Evolutionary conservation across 495 filamentous ascomycete species (phyloP).

Genomic region (Trichoderma gamsii): DNA sequence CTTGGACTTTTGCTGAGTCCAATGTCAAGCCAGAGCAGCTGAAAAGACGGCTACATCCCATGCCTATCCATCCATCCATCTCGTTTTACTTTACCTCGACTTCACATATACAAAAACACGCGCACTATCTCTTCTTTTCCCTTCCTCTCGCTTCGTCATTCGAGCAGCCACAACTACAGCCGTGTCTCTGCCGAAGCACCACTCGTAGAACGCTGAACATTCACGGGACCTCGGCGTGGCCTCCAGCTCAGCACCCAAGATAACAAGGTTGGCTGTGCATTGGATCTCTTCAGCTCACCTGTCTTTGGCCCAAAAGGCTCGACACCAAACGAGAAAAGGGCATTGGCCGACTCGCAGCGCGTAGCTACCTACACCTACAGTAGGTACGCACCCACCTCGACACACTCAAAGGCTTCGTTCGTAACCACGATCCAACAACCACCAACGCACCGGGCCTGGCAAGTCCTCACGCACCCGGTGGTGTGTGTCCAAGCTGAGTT

Average conservation of each 20-base stretch:
- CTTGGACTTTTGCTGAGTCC: neutral
- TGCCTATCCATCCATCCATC: neutral
- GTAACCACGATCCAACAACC: neutral
- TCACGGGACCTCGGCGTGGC: no score
- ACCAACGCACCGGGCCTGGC: neutral
- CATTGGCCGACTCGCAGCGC: no score
- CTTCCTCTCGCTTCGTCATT: neutral
- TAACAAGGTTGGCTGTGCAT: no score
- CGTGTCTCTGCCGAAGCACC: no score
- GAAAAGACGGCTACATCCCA: neutral
- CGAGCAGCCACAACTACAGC: no score
- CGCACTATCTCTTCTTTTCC: neutral
- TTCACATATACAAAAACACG: no score
- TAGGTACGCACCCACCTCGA: neutral
- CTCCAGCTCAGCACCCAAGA: no score
- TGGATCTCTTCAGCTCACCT: no score
- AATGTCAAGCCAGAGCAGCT: neutral
- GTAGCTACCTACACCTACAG: neutral
- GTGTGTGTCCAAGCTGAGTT: slow-evolving; percentile 6
- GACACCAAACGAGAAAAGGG: no score
- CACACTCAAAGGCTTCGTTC: neutral
- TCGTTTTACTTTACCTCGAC: no score
- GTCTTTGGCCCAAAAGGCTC: no score
- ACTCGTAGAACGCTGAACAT: no score
- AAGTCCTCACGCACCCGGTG: neutral